These are phyloP conservation scores for Ganoderma lingzhi DNA, from an alignment of 1,284 basidiomycete genomes.

Conservation along the genomic window DNA sequence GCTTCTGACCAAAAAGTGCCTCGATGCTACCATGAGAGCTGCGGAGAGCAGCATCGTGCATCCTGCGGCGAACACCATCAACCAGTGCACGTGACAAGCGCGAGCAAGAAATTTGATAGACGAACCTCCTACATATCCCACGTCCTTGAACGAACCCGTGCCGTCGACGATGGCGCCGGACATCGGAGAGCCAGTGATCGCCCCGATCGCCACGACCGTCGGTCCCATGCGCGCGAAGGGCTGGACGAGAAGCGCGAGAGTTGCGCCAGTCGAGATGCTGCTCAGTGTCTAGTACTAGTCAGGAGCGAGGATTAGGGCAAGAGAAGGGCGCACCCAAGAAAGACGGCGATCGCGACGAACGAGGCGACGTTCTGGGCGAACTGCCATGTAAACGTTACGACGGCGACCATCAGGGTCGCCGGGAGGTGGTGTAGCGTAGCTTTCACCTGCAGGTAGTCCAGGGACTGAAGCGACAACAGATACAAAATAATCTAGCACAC, in stretches of 20 bases:
- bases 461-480: too few relatives aligned
- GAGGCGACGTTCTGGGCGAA: slow-evolving; percentile 49
- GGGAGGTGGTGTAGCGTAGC: slow-evolving; percentile 40
- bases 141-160: slow-evolving; percentile 51
- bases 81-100: background rate
- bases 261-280: slow-evolving; percentile 62
- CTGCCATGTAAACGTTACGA: slow-evolving; percentile 66
- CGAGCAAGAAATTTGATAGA: background rate
- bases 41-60: background rate
- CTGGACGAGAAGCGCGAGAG: slow-evolving; percentile 57
- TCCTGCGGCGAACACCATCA: background rate
- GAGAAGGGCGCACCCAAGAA: background rate
- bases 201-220: slow-evolving; percentile 52
- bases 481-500: too few relatives aligned
- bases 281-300: slow-evolving; percentile 6
- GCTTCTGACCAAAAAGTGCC: background rate
- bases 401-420: slow-evolving; percentile 52
- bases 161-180: slow-evolving; percentile 56
- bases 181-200: slow-evolving; percentile 58
- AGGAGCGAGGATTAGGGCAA: background rate
- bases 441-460: too few relatives aligned
- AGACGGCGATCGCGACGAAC: slow-evolving; percentile 48
- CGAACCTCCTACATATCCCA: slow-evolving; percentile 56
- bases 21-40: background rate
- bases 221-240: slow-evolving; percentile 65